Percentiles rank a stretch among this genome's conserved stretches.
Conservation (phyloP, 2,329 filamentous ascomycete species). For the Aspergillus flavus region DNA sequence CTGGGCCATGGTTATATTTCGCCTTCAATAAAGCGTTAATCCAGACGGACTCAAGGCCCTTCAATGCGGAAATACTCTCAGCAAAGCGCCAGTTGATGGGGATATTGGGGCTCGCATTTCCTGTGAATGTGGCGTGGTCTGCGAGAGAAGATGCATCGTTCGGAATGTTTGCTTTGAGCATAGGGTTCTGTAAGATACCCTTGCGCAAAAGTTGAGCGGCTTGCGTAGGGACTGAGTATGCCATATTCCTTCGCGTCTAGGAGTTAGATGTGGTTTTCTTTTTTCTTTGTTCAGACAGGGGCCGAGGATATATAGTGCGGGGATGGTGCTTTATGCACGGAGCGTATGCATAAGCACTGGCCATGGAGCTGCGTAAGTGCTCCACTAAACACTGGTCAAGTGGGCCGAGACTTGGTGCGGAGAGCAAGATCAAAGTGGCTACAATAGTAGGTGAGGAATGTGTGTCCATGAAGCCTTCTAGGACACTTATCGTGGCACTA, state of each 20-base stretch:
- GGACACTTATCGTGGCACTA: too few relatives aligned
- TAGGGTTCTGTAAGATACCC: neutral
- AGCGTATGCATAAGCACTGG: neutral
- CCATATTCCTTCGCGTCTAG: neutral
- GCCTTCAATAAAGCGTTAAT: conserved; percentile 2
- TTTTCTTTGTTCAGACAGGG: neutral
- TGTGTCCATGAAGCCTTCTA: too few relatives aligned
- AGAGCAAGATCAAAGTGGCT: neutral
- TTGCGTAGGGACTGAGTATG: neutral
- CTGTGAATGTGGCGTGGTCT: neutral
- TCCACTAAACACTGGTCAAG: neutral
- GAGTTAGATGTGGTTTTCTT: neutral
- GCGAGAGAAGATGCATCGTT: neutral
- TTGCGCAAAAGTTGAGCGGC: neutral
- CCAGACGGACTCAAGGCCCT: conserved; percentile 9
- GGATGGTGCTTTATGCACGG: neutral
- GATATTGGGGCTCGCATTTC: conserved; percentile 6
- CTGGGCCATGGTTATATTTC: conserved; percentile 9
- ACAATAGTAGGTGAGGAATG: neutral
- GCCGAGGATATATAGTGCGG: neutral
- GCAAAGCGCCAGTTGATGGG: conserved; percentile 15
- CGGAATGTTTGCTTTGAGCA: neutral
- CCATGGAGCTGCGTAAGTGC: neutral
- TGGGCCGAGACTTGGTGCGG: neutral
- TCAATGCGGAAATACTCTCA: conserved; percentile 15